Percentiles rank a stretch among this genome's conserved stretches.
These are phyloP conservation scores for Sugiyamaella japonica DNA, from an alignment of 1,139 yeast genomes.

Conservation along the genomic window DNA sequence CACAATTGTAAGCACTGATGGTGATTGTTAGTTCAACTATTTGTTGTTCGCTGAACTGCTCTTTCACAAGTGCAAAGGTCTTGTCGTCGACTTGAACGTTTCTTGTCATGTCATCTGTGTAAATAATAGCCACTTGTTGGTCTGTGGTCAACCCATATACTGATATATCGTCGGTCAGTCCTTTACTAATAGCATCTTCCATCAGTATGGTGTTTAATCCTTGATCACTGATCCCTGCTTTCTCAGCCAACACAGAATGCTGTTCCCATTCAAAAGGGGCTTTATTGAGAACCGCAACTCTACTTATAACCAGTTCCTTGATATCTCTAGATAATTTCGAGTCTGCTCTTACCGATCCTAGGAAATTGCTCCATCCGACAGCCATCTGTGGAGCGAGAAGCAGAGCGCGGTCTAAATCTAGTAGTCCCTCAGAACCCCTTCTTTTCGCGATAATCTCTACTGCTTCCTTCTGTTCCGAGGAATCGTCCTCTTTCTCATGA, in stretches of 20 bases:
- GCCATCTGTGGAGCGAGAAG: conserved; percentile 20
- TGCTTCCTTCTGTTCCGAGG: conserved; percentile 5
- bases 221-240: conserved; percentile 15
- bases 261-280: conserved; percentile 20
- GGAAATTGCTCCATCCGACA: conserved; percentile 18
- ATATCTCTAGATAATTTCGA: conserved; percentile 15
- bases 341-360: conserved; percentile 18
- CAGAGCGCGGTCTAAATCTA: conserved; percentile 18
- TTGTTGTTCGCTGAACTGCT: conserved; percentile 14
- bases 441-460: conserved; percentile 14
- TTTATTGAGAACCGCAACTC: conserved; percentile 19
- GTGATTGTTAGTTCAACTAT: conserved; percentile 20
- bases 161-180: conserved; percentile 6
- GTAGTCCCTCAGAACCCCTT: conserved; percentile 15
- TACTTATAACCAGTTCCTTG: conserved; percentile 20
- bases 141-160: conserved; percentile 11
- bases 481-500: conserved; percentile 6
- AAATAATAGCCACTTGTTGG: conserved; percentile 16
- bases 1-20: conserved; percentile 19
- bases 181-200: conserved; percentile 2
- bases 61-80: conserved; percentile 12
- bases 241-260: conserved; percentile 17
- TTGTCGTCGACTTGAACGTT: conserved; percentile 14
- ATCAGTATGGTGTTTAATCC: neutral
- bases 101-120: conserved; percentile 20